Base-by-base conservation (phyloP, 768 basidiomycete genomes). In the Kwoniella botswanensis region DNA sequence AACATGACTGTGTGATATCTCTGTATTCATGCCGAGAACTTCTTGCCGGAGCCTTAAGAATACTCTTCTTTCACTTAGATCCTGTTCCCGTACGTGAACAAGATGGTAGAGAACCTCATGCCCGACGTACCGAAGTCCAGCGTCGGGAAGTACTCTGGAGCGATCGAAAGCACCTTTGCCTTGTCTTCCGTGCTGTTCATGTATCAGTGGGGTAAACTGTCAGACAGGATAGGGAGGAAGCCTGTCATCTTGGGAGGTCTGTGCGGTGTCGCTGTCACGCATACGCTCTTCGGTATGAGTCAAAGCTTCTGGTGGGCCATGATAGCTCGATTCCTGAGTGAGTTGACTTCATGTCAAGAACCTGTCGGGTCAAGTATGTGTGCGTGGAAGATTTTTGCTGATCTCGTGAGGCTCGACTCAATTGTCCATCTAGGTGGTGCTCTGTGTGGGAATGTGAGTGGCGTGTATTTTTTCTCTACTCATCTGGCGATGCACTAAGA, bases 31-130 rank as follows among this genome's bases (percentile, higher is more conserved):
- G 35, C 35, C 35, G 35, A 35, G 35, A 35, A 35, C 7, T 6
- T 35, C 35, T 4, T 35, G 35, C 35, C 35, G 35, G 70, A 71
- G 66, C 70, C 70, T 7, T 56, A 67, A 54, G 62, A 55, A 18
- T 67, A 65, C 24, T 54, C 70, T 13, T 65, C 18, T 18, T 11
- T 18, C 58, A 22, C 21, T 12, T 42, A 69, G 60, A 69, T 62
- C 55, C 71, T 75, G 17, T 75, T 75, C 60, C 71, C 74, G 22
- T 75, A 70, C 55, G 64, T 75, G 41, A 75, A 75, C 57, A 58
- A 57, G 43, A 75, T 75, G 71, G 63, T 70, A 53, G 72, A 73
- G 44, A 63, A 75, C 44, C 57, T 75, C 35, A 53, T 75, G 21
- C 69, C 73, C 24, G 35, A 63, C 52, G 63, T 65, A 12, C 67